Base-by-base conservation (phyloP, 75 land plant species). In the Sequoiadendron giganteum region DNA sequence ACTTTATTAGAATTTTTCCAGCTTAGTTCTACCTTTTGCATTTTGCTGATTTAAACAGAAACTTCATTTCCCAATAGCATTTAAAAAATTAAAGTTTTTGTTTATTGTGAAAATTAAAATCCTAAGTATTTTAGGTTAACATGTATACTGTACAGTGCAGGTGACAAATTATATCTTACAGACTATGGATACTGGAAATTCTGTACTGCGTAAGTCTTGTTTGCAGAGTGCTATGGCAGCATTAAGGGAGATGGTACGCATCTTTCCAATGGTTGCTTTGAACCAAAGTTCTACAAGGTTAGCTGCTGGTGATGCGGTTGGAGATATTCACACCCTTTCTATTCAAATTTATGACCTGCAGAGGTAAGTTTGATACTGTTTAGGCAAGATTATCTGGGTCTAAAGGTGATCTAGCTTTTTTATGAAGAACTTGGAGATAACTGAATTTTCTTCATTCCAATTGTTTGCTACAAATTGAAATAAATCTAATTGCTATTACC, bases 301-400 rank as follows among this genome's bases (percentile, higher is more conserved):
- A 87, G 99, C 97, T 58, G 93, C 94, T 90, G 99, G 95, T 55
- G 99, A 96, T 94, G 94, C 93, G 1, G 88, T 95, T 91, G 97
- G 96, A 85, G 96, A 97, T 79, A 88, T 97, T 36, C 91, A 86
- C 38, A 91, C 72, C 85, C 91, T 92, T 43, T 90, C 85, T 55
- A 97, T 97, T 83, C 93, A 90, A 54, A 91, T 97, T 32, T 97
- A 96, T 90, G 99, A 97, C 88, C 42, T 96, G 81, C 93, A 94
- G 83, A 97, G 96, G 99, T 96, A 90, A 32, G 7, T 72, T 88
- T 40, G 18, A 47, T 43, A 48, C 80, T 13, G 25, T n/a, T 84
- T 49, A 54, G 25, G 36, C 43, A 42, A 38, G 43, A 34, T 79
- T 79, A 1, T 79, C 42, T 19, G 42, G 5, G n/a, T 42, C 28